Base-by-base conservation (phyloP, 768 basidiomycete species). In the Xanthoconium purpureum region DNA sequence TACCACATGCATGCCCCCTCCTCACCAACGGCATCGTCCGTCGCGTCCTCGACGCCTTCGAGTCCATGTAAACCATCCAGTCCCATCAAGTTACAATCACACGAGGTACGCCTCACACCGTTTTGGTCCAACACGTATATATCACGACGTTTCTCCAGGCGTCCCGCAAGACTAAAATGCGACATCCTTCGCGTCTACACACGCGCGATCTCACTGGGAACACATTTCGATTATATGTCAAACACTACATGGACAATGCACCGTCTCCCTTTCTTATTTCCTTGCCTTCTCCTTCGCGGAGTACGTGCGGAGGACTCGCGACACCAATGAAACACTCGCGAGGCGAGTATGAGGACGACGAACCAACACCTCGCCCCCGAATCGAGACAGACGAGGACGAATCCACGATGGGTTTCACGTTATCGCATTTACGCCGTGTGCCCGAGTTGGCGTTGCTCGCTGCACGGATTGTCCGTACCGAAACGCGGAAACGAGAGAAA, bases 341-440 rank as follows among this genome's bases (percentile, higher is more conserved):
- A 45, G 58, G 12, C 57, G 67, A 56, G 39, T 46, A 47, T 29
- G 47, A 49, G 18, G 30, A 38, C 0, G 53, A 55, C 15, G 63
- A 63, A 48, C 43, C 24, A 11, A 66, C 62, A 4, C 64, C 62
- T 1, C 60, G 57, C 5, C 40, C 51, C 8, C 48, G 24, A 3
- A 39, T 14, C 54, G 37, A 13, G 42, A 29, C 14, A 1, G 42
- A 54, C 14, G 44, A 53, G 18, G 39, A 50, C 2, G 46, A 47
- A 4, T 39, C 52, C 3, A 57, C 38, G 1, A 68, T 71, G 36
- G 87, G 88, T 1, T 89, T 87, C 66, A 85, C 88, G 0, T 70
- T 91, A 8, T 89, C 89, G 0, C 84, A 90, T 63, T 77, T 92
- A 3, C 82, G 88, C 8, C 86, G 89, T 45, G 86, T 91, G 0